phyloP scores from a whole-genome alignment of 495 filamentous ascomycete genomes.

The Sordaria brevicollis region DNA sequence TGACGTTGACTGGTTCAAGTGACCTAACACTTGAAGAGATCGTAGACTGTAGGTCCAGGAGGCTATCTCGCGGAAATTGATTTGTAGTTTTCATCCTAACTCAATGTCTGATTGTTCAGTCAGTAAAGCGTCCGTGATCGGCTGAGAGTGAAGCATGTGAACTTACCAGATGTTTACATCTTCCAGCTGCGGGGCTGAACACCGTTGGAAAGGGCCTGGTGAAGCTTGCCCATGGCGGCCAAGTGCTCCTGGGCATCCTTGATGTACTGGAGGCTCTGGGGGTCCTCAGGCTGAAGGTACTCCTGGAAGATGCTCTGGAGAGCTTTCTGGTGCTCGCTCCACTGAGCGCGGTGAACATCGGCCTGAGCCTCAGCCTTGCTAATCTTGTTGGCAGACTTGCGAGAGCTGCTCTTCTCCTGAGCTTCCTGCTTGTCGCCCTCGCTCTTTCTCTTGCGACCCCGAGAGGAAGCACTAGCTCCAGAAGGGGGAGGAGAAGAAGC shows the following conservation, averaged over 20 bases:
- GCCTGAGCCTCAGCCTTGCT: constrained; percentile 15
- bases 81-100: neutral
- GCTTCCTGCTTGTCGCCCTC: constrained; percentile 27
- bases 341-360: constrained; percentile 30
- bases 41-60: neutral
- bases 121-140: neutral
- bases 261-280: constrained; percentile 32
- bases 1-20: neutral
- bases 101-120: neutral
- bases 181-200: neutral
- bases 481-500: constrained; percentile 26
- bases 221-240: constrained; percentile 30
- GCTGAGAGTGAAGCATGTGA: neutral
- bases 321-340: constrained; percentile 38
- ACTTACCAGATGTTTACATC: neutral
- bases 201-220: constrained; percentile 1
- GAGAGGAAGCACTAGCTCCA: constrained; percentile 18
- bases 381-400: constrained; percentile 29
- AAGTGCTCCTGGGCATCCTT: constrained; percentile 34
- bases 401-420: constrained; percentile 27
- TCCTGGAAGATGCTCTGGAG: constrained; percentile 31
- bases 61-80: constrained; percentile 9
- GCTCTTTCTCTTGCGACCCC: constrained; percentile 41
- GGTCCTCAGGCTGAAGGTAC: constrained; percentile 35
- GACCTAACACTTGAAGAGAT: neutral